phyloP scores from a whole-genome alignment of 768 basidiomycete genomes.

The Lactarius sanguifluus region DNA sequence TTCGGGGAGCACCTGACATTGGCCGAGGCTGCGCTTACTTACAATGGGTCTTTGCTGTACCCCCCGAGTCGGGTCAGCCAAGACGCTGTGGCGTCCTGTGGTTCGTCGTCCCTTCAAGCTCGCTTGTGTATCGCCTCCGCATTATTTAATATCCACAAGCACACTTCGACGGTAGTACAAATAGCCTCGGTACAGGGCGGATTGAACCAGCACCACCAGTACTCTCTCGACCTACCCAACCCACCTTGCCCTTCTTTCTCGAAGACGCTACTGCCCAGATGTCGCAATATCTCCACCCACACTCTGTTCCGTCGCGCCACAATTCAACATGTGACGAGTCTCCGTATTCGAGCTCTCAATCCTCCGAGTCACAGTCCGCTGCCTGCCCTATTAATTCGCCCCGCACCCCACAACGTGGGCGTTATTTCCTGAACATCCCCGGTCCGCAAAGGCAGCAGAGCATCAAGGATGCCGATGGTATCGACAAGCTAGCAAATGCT shows the following conservation, averaged over 20 bases:
- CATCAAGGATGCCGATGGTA: constrained; percentile 21
- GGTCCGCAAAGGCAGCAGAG: background rate
- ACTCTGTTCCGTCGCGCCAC: constrained; percentile 15
- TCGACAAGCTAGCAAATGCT: constrained; percentile 20
- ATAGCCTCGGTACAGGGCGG: background rate
- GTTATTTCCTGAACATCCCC: constrained; percentile 17
- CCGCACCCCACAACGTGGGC: background rate
- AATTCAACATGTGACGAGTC: constrained; percentile 12
- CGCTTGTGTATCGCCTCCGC: background rate
- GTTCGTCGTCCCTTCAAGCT: background rate
- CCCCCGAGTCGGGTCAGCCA: background rate
- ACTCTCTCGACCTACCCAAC: background rate
- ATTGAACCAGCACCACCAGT: background rate
- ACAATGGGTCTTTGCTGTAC: background rate
- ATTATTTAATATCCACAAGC: background rate
- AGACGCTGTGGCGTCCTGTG: background rate
- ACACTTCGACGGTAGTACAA: constrained; percentile 10
- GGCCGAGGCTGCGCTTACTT: background rate
- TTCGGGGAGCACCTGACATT: background rate
- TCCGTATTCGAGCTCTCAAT: constrained; percentile 8
- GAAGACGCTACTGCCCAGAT: background rate
- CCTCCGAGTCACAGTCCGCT: background rate
- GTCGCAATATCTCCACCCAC: constrained; percentile 16
- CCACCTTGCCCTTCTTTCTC: background rate
- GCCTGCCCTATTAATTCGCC: background rate